Base-by-base conservation (phyloP, 208 protist species). In the Trypanosoma avium region DNA sequence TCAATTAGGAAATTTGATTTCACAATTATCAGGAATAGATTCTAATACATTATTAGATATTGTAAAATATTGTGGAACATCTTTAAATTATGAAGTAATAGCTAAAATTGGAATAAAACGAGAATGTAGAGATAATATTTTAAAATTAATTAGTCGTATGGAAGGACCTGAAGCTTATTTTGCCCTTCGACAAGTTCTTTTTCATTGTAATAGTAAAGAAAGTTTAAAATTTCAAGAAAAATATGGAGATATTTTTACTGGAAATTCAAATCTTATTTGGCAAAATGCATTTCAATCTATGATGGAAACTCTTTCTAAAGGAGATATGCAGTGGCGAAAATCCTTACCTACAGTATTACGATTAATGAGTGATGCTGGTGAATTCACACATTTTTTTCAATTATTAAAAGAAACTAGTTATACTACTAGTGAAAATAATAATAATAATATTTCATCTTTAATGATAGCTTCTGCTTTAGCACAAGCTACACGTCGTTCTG, bases 321-420 rank as follows among this genome's bases (percentile, higher is more conserved):
- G 67, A 1, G 66, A 80, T 66, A 62, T 65, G 24, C 57, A 66
- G n/a, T 90, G 84, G 84, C 84, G 75, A 29, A 40, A 67, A 15
- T 48, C 58, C 29, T 58, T 91, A 6, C 76, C 81, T n/a, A 63
- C 38, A 2, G 86, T 83, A 17, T 61, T 94, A 52, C 80, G 88
- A 17, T 75, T 94, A n/a, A 77, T 94, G 22, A 90, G 85, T 66
- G 88, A 94, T 75, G 88, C 85, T 9, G 83, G 82, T 32, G 67
- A 77, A 30, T 40, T 29, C n/a, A 43, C 61, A 4, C 49, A 49
- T 22, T 86, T 90, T 58, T 86, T 87, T 52, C 21, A 52, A 6
- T 64, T 90, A 3, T 54, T 92, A 26, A 29, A 38, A 19, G 81
- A 94, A 58, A 67, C 47, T 45, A 45, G 54, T n/a, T n/a, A n/a